Base-by-base conservation (phyloP, 306 rosid genomes). In the Begonia loranthoides region DNA sequence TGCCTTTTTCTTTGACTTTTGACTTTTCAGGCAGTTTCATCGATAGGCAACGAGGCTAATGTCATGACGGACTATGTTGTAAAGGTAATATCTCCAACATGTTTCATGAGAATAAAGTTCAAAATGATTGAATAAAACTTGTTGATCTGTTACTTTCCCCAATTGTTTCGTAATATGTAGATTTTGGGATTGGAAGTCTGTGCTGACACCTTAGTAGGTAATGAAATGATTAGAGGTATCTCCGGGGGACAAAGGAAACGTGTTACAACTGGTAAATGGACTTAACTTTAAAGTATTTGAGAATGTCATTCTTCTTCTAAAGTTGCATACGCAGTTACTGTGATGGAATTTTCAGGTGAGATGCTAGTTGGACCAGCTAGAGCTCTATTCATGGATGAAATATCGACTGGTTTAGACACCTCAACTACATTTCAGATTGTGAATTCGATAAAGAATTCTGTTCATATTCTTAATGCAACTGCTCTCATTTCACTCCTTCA, bases 221-320 rank as follows among this genome's bases (percentile, higher is more conserved):
- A 75, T 53, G 63, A 52, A 39, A 56, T 70, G 74, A 12, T 70
- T 24, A 70, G 77, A 17, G 81, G 77, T 1, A 75, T 75, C 50
- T 75, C 81, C 1, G 77, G 81, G 14, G 81, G 81, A 52, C 77
- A 75, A 70, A 70, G 52, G 39, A 75, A 70, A 62, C 71, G 77
- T 47, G 77, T 75, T 9, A 75, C 81, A 49, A 67, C 74, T 21
- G 81, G 81, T 75, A 71, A 41, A 65, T 13, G 17, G 52, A 50
- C 17, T 45, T 6, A 15, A 11, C 9, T 0, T n/a, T 10, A 1
- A 17, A 6, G 34, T 24, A 39, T 10, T 43, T 43, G 13, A 39
- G 13, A n/a, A 1, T n/a, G 13, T n/a, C 39, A 33, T 34, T 53
- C 44, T 13, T 13, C 10, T 52, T 28, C 6, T 4, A 10, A 9